phyloP scores from a whole-genome alignment of 805 yeast species.

The Metschnikowia corniflorae region DNA sequence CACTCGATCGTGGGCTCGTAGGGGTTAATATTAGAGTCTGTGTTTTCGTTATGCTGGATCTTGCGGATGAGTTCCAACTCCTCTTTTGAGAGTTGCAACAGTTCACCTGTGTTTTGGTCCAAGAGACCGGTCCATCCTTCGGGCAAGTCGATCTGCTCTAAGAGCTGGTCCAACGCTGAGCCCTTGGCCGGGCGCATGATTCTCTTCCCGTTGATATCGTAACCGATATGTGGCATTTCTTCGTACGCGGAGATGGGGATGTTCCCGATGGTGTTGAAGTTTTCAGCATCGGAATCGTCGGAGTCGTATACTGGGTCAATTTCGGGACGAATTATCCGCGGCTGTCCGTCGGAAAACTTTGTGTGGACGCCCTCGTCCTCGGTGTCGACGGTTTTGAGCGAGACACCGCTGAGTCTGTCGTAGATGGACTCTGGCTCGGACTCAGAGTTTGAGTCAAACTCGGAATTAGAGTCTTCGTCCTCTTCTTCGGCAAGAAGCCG shows the following conservation, averaged over 20 bases:
- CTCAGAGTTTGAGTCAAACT: slow-evolving; percentile 43
- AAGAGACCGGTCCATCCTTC: slow-evolving; percentile 98
- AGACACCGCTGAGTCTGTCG: slow-evolving; percentile 52
- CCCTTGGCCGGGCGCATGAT: slow-evolving; percentile 99
- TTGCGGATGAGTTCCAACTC: slow-evolving; percentile 86
- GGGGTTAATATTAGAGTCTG: slow-evolving; percentile 77
- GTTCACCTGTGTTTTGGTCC: slow-evolving; percentile 83
- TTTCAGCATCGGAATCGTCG: slow-evolving; percentile 86
- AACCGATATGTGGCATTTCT: slow-evolving; percentile 95
- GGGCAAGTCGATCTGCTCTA: slow-evolving; percentile 90
- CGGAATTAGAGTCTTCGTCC: slow-evolving; percentile 39
- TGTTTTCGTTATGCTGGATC: slow-evolving; percentile 79
- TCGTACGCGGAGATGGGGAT: slow-evolving; percentile 92
- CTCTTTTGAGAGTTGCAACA: slow-evolving; percentile 77
- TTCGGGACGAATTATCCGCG: slow-evolving; percentile 79
- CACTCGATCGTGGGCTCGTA: slow-evolving; percentile 94
- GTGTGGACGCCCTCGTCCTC: slow-evolving; percentile 38
- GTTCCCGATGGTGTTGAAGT: slow-evolving; percentile 85
- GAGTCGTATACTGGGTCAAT: slow-evolving; percentile 93
- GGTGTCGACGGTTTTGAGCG: slow-evolving; percentile 48
- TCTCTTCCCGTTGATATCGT: slow-evolving; percentile 94
- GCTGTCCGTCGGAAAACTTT: slow-evolving; percentile 71
- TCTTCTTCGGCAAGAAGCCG: slow-evolving; percentile 51
- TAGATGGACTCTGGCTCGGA: slow-evolving; percentile 55
- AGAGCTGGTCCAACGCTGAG: slow-evolving; percentile 83